Base-by-base conservation (phyloP, 805 yeast genomes). In the Metschnikowia rubicola region DNA sequence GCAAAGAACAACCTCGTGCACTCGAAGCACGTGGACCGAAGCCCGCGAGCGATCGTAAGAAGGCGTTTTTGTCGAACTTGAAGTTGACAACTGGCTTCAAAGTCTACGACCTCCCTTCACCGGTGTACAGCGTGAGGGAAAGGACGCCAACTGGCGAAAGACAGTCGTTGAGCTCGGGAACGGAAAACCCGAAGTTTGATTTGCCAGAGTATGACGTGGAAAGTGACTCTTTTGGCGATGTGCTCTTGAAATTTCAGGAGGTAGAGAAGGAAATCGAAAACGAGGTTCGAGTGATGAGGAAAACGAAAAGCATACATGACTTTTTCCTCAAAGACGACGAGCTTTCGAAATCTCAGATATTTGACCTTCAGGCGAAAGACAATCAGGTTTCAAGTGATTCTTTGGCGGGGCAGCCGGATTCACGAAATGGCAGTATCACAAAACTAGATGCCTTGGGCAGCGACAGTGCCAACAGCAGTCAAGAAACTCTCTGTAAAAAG, bases 241-340 rank as follows among this genome's bases (percentile, higher is more conserved):
- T 55, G n/a, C 48, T 55, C 15, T 34, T 46, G 26, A 49, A 43
- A 36, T 55, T 55, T 21, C 54, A 54, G 17, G 53, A 55, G 43
- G 56, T 55, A 15, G 59, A 55, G 39, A 42, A 50, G 29, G 53
- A 55, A 34, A 53, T 51, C 15, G 58, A 55, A 9, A 42, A 44
- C 13, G 58, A 50, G 19, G 50, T 53, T 8, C 46, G 42, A 5
- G 45, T 41, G 11, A 30, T 47, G 11, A 41, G 39, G 28, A 51
- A 41, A 12, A 29, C 45, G 13, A 45, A 44, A 33, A 41, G 50
- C 21, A 38, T 49, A 10, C 56, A 53, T 26, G 62, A 60, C 37
- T 57, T 61, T 13, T 69, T 72, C 48, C 61, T 71, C 39, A 64
- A 59, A 43, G 77, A 72, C 54, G 77, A 71, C 44, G 77, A 72